A percentile compares a stretch with the other conserved stretches of the same genome.
phyloP scores from a whole-genome alignment of 2,329 filamentous ascomycete species.

The Apiospora aurea region DNA sequence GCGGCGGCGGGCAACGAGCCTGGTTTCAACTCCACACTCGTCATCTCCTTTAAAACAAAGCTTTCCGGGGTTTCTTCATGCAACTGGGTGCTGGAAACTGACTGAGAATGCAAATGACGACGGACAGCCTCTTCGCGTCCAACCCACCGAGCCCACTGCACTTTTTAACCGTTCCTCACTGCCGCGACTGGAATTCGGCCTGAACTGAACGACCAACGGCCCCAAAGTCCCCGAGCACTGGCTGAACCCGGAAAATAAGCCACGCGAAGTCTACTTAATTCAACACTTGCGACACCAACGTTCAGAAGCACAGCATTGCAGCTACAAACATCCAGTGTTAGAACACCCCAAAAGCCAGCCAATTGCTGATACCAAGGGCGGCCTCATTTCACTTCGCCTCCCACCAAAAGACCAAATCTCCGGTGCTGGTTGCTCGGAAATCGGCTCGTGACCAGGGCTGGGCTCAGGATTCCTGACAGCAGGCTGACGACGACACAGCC shows the following conservation, averaged over 20 bases:
- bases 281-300: neutral
- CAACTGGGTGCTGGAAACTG: neutral
- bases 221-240: constrained; percentile 2
- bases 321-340: too few relatives aligned
- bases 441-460: neutral
- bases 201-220: neutral
- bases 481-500: constrained; percentile 21
- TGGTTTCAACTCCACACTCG: constrained; percentile 9
- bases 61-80: constrained; percentile 1
- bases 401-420: neutral
- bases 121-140: neutral
- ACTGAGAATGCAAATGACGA: constrained; percentile 3
- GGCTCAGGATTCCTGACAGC: neutral
- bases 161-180: neutral
- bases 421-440: neutral
- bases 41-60: constrained; percentile 22
- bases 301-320: neutral
- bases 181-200: neutral
- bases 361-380: neutral
- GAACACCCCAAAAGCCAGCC: neutral
- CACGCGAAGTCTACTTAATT: neutral
- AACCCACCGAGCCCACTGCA: constrained; percentile 7
- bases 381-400: neutral
- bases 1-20: neutral
- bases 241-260: constrained; percentile 5